phyloP scores from a whole-genome alignment of 345 rosid species.

The Clarkia xantiana region DNA sequence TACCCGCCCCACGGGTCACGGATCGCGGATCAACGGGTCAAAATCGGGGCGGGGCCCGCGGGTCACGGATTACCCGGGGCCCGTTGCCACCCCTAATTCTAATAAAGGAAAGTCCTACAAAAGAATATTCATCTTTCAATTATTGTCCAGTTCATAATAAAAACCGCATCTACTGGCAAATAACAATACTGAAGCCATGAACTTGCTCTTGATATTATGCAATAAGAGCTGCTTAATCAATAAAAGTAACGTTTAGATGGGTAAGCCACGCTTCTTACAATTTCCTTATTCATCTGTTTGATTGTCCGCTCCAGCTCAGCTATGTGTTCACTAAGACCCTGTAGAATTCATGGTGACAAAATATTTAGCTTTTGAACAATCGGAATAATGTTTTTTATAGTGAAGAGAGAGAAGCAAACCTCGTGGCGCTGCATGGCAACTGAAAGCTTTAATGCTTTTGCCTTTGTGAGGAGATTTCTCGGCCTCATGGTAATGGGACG shows the following conservation, averaged over 20 bases:
- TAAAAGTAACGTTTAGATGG: background rate
- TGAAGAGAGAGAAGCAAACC: slow-evolving; percentile 26
- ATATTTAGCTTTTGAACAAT: background rate
- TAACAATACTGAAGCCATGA: too few relatives aligned
- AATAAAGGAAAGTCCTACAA: too few relatives aligned
- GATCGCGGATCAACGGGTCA: too few relatives aligned
- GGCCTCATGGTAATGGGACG: slow-evolving; percentile 87
- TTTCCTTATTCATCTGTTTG: slow-evolving; percentile 60
- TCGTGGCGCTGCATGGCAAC: slow-evolving; percentile 95
- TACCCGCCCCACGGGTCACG: too few relatives aligned
- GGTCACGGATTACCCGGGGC: too few relatives aligned
- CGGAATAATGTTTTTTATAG: background rate
- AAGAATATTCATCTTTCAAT: too few relatives aligned
- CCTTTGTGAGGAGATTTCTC: slow-evolving; percentile 84
- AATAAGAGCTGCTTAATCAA: background rate
- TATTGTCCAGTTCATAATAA: too few relatives aligned
- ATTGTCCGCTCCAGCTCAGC: slow-evolving; percentile 69
- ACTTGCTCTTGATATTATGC: background rate
- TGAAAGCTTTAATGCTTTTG: slow-evolving; percentile 89
- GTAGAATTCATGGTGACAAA: slow-evolving; percentile 13
- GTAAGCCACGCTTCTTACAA: slow-evolving; percentile 31
- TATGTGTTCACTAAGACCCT: slow-evolving; percentile 96
- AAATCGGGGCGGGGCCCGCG: too few relatives aligned
- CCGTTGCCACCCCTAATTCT: too few relatives aligned
- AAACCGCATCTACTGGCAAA: too few relatives aligned